These are phyloP conservation scores for Fraxinus latifolia DNA, from an alignment of 305 asterid species.

Conservation along the genomic window DNA sequence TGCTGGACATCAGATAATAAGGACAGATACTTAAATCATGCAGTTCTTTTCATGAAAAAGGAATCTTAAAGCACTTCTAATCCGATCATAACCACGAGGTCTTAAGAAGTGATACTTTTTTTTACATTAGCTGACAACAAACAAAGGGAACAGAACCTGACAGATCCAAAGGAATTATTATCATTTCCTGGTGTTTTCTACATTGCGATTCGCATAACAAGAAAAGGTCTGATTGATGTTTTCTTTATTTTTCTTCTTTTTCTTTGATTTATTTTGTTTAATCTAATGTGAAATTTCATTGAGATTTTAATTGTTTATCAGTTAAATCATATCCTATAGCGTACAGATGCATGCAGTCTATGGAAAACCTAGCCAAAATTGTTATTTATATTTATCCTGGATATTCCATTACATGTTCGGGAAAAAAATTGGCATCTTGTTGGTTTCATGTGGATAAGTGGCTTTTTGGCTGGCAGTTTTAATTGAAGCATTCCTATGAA, in stretches of 20 bases:
- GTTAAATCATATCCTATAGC: neutral
- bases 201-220: neutral
- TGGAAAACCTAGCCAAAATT: neutral
- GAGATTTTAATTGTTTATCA: neutral
- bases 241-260: neutral
- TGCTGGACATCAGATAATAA: neutral
- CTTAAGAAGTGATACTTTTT: neutral
- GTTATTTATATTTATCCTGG: neutral
- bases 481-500: neutral
- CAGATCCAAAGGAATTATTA: neutral
- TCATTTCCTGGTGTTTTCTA: neutral
- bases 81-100: neutral
- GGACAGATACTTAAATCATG: neutral
- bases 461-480: neutral
- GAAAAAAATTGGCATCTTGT: neutral
- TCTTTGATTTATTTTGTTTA: neutral
- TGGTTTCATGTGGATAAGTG: neutral
- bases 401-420: neutral
- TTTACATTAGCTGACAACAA: neutral
- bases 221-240: neutral
- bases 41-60: neutral
- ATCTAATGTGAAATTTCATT: neutral
- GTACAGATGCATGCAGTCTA: neutral
- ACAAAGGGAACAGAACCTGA: neutral
- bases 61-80: neutral